Conservation (phyloP, 2,329 filamentous ascomycete genomes). For the Sphaerulina vaccinii region DNA sequence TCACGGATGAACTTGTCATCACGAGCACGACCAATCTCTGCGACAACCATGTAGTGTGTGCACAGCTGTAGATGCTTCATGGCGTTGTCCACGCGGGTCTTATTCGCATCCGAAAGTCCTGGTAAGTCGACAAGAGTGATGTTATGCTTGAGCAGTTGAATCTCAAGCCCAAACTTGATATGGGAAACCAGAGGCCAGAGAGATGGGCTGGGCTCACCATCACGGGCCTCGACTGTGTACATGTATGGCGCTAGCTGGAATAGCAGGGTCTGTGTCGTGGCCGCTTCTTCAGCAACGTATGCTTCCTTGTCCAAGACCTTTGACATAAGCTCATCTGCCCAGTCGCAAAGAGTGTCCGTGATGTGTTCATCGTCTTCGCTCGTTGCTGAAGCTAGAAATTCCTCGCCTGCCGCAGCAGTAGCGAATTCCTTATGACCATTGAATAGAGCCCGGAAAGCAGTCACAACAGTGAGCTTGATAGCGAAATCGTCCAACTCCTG, state of each 20-base stretch:
- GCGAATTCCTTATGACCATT: no score
- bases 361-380: neutral
- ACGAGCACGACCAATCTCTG: constrained; percentile 16
- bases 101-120: constrained; percentile 24
- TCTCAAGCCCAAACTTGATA: constrained; percentile 23
- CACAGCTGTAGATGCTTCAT: constrained; percentile 10
- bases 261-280: no score
- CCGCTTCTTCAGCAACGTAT: no score
- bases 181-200: constrained; percentile 25
- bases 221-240: no score
- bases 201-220: neutral
- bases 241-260: no score
- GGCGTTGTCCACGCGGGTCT: constrained; percentile 17
- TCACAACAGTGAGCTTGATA: no score
- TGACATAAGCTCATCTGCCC: neutral
- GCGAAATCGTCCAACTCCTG: no score
- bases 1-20: constrained; percentile 18
- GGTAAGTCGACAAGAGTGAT: constrained; percentile 27
- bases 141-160: constrained; percentile 17
- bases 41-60: constrained; percentile 21
- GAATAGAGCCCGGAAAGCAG: no score
- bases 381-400: no score
- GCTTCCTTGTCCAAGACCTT: no score
- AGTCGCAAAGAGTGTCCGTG: neutral
- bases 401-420: no score